Conservation (phyloP, 2,329 filamentous ascomycete genomes). For the Trichoderma aggressivum region DNA sequence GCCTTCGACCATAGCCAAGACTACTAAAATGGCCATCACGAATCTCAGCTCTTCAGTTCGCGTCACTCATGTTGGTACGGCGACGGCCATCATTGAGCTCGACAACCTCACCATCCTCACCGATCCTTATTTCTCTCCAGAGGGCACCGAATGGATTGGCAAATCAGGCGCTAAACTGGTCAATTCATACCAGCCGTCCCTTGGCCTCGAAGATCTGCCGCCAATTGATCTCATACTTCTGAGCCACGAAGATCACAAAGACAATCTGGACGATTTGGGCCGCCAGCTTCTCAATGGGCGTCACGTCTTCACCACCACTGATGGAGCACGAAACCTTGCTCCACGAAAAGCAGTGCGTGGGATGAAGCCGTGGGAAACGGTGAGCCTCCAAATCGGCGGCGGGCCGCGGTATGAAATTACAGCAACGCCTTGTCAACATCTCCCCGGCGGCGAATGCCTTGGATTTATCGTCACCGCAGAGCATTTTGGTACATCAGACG, state of each 20-base stretch:
- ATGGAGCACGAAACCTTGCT: slow-evolving; percentile 42
- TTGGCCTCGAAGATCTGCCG: slow-evolving; percentile 38
- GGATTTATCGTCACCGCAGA: slow-evolving; percentile 41
- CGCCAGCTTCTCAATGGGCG: slow-evolving; percentile 45
- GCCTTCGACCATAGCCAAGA: background rate
- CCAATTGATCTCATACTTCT: slow-evolving; percentile 47
- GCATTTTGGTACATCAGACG: slow-evolving; percentile 37
- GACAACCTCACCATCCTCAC: slow-evolving; percentile 42
- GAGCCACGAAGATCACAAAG: slow-evolving; percentile 48
- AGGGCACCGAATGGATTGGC: slow-evolving; percentile 34
- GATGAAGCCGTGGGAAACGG: slow-evolving; percentile 39
- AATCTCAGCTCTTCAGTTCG: slow-evolving; percentile 22
- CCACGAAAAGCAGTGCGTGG: slow-evolving; percentile 41
- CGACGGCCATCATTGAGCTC: slow-evolving; percentile 45
- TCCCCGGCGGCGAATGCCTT: slow-evolving; percentile 42
- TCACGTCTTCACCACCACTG: slow-evolving; percentile 43
- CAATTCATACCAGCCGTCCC: slow-evolving; percentile 33
- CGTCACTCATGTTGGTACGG: slow-evolving; percentile 47
- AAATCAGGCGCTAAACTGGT: slow-evolving; percentile 28
- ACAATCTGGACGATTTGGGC: slow-evolving; percentile 47
- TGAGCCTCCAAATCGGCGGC: slow-evolving; percentile 28
- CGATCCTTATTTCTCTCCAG: slow-evolving; percentile 44
- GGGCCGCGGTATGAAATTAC: slow-evolving; percentile 38
- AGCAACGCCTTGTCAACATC: slow-evolving; percentile 42
- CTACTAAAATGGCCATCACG: background rate